Evolutionary conservation across 2,329 filamentous ascomycete genomes (phyloP), one percentile per base, ranked within the genome.

Genomic region (Trichoderma gracile): DNA sequence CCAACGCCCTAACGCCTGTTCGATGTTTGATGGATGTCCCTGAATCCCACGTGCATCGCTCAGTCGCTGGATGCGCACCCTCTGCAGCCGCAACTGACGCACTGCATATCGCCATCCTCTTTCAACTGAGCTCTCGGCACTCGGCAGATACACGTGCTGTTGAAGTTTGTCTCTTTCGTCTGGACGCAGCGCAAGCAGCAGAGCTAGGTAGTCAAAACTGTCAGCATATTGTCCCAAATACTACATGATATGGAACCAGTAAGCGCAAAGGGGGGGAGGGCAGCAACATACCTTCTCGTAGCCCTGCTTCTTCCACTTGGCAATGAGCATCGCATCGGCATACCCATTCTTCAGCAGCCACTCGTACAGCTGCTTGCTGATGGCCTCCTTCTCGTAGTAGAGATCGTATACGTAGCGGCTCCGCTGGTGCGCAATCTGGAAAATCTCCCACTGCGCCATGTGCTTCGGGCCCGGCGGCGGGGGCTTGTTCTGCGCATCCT

Each of bases 151-250:
- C 95, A 99, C 0, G 94, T 99, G 68, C 92, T 91, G 77, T 94
- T 95, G 81, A 98, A 99, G 78, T 99, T 99, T 33, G 95, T 99
- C 82, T 99, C 95, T 78, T 98, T 98, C n/a, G 95, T 97, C 78
- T 99, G 95, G 64, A 99, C 94, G 78, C 95, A 99, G 67, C 93
- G 87, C 63, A 97, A 82, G 77, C 95, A 99, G 78, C 95, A 99
- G 49, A 99, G 80, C 91, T 95, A 99, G 80, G 91, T 95, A 73
- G 2, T 40, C 21, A 25, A 52, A 45, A 2, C 0, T 56, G 64
- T 77, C 65, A 79, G 73, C 54, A 66, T 17, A n/a, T n/a, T n/a
- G 5, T 33, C 9, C 19, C 0, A 2, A n/a, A 45, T 4, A 38
- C 33, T 4, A 38, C 33, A 38, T 38, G 4, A 5, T 9, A 9